These are phyloP conservation scores for Penicillium mononematosum DNA, from an alignment of 495 filamentous ascomycete species.

Conservation along the genomic window DNA sequence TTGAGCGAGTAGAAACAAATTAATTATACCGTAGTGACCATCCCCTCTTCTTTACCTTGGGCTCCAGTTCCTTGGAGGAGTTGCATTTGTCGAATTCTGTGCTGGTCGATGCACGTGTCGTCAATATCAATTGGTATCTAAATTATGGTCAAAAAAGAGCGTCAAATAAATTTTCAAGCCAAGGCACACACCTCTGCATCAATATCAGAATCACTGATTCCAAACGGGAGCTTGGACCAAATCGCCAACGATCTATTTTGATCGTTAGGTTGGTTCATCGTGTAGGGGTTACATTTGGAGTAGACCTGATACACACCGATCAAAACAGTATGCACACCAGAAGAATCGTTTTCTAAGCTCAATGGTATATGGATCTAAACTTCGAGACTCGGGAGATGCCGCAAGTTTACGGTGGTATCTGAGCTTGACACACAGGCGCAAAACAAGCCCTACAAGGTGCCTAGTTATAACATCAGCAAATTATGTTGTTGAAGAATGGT, in stretches of 20 bases:
- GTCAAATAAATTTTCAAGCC: background rate
- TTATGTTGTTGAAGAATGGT: background rate
- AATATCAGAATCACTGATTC: constrained; percentile 17
- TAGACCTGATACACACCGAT: constrained; percentile 4
- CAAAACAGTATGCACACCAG: constrained; percentile 21
- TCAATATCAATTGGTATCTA: constrained; percentile 15
- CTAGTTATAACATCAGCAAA: constrained; percentile 5
- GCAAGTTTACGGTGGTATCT: constrained; percentile 13
- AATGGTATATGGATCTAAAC: constrained; percentile 6
- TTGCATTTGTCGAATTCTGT: constrained; percentile 10
- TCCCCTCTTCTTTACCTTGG: background rate
- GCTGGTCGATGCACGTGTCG: constrained; percentile 14
- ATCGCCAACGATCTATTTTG: constrained; percentile 6
- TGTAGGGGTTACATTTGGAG: too few species aligned
- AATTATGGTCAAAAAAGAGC: background rate
- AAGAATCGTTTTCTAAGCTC: constrained; percentile 18
- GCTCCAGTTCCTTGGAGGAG: background rate
- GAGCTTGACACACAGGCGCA: constrained; percentile 12
- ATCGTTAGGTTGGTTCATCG: background rate
- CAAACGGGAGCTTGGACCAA: constrained; percentile 16
- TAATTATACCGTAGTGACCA: constrained; percentile 7
- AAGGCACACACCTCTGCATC: constrained; percentile 9
- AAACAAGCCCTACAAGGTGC: constrained; percentile 10
- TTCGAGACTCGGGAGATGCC: background rate
- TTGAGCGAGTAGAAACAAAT: too few species aligned